Evolutionary conservation across 176 grass and related monocot genomes (phyloP).

Genomic region (Juncus effusus): DNA sequence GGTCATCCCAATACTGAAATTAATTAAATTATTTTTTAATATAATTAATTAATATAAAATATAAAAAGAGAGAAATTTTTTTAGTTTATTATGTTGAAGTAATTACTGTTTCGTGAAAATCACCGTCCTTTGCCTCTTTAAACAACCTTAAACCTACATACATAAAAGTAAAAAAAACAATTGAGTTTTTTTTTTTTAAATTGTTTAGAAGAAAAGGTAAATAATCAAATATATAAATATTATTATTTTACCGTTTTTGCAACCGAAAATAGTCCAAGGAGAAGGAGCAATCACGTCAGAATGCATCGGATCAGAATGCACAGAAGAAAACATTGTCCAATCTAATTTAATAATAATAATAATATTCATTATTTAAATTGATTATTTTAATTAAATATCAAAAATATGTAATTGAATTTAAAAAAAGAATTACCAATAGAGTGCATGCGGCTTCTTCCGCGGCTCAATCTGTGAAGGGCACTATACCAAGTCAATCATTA

Average conservation of each 20-base stretch:
- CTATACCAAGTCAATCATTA: too few species aligned
- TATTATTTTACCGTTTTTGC: constrained; percentile 60
- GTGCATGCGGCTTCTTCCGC: constrained; percentile 47
- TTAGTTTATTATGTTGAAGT: constrained; percentile 7
- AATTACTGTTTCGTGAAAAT: constrained; percentile 60
- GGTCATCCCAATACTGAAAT: constrained; percentile 84
- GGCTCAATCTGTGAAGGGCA: constrained; percentile 48
- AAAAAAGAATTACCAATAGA: constrained; percentile 53
- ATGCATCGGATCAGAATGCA: constrained; percentile 72
- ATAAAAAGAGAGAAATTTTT: neutral
- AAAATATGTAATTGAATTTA: neutral
- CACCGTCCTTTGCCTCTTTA: constrained; percentile 85
- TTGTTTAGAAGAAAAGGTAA: constrained; percentile 23
- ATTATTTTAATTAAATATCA: neutral
- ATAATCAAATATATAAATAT: neutral
- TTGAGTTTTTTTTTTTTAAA: constrained; percentile 27
- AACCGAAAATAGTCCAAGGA: constrained; percentile 92
- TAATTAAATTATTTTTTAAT: constrained; percentile 31
- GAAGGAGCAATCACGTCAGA: constrained; percentile 96
- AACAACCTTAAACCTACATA: constrained; percentile 81
- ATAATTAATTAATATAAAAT: constrained; percentile 5
- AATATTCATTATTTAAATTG: constrained; percentile 2
- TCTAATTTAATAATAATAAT: constrained; percentile 36
- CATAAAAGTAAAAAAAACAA: constrained; percentile 11
- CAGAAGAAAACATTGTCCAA: constrained; percentile 86